Conservation (phyloP, 2,329 filamentous ascomycete genomes). For the Sporothrix curviconia region DNA sequence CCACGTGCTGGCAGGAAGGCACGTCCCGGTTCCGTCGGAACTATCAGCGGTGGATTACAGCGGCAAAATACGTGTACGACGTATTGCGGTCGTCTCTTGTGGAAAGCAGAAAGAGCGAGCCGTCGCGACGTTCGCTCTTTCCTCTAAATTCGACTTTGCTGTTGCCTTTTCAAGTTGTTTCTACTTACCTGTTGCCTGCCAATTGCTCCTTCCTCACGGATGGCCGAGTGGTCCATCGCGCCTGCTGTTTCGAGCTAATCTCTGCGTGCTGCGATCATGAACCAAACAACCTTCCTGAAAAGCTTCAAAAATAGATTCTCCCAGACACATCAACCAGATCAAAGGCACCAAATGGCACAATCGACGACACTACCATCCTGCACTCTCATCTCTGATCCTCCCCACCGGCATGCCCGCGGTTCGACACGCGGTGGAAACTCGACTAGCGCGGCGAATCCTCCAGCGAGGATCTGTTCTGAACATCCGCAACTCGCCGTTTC, state of each 20-base stretch:
- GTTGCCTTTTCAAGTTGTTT: neutral
- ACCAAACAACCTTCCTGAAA: neutral
- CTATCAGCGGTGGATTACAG: no score
- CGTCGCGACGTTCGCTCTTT: neutral
- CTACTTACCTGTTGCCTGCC: neutral
- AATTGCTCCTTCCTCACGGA: neutral
- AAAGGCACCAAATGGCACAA: neutral
- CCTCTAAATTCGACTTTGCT: neutral
- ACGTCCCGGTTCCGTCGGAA: neutral
- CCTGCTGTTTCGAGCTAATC: neutral
- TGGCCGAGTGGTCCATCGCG: neutral
- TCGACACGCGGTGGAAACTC: neutral
- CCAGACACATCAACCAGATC: neutral
- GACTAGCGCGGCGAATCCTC: neutral
- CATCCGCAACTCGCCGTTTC: neutral
- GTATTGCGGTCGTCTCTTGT: no score
- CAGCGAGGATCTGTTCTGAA: neutral
- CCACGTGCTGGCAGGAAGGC: neutral
- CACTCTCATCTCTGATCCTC: neutral
- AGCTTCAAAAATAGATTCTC: neutral
- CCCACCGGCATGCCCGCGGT: neutral
- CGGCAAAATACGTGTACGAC: no score
- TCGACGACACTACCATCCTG: neutral
- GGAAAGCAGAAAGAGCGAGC: neutral
- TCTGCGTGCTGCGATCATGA: neutral